These are phyloP conservation scores for Chrysoporthe puriensis DNA, from an alignment of 2,329 filamentous ascomycete species.

Conservation along the genomic window DNA sequence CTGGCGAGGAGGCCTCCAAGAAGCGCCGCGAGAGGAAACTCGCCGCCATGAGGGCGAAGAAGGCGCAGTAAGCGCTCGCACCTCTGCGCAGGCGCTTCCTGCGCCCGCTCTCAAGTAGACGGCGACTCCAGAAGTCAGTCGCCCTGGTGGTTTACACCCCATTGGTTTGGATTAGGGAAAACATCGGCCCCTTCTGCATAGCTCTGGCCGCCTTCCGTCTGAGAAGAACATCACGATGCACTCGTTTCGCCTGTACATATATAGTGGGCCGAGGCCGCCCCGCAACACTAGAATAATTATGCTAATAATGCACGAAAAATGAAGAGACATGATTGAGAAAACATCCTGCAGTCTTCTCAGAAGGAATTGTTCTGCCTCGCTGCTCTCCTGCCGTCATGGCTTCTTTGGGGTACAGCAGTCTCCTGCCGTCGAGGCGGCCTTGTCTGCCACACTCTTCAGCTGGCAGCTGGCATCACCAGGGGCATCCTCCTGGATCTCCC, in stretches of 20 bases:
- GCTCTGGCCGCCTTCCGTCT: neutral
- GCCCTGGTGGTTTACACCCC: neutral
- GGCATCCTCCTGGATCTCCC: slow-evolving; percentile 48
- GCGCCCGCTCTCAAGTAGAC: neutral
- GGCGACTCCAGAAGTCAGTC: neutral
- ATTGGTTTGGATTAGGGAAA: neutral
- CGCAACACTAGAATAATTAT: slow-evolving; percentile 27
- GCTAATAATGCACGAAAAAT: slow-evolving; percentile 29
- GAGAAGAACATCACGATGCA: slow-evolving; percentile 3
- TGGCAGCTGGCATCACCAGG: slow-evolving; percentile 36
- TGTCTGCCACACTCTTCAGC: slow-evolving; percentile 50
- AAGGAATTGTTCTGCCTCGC: no score
- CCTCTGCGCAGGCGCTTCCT: neutral
- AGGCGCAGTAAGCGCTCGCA: slow-evolving; percentile 59
- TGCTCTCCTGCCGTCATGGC: neutral
- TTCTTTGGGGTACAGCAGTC: slow-evolving; percentile 58
- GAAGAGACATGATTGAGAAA: slow-evolving; percentile 14
- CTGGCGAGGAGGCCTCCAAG: slow-evolving; percentile 84
- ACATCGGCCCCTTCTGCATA: neutral
- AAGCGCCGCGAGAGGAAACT: slow-evolving; percentile 79
- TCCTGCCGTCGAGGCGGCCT: slow-evolving; percentile 49
- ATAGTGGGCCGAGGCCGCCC: slow-evolving; percentile 9
- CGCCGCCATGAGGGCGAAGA: slow-evolving; percentile 66
- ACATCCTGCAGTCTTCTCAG: neutral
- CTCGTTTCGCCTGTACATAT: slow-evolving; percentile 18